Evolutionary conservation across 2,329 filamentous ascomycete species (phyloP).

Genomic region (Lasiodiplodia sp.): DNA sequence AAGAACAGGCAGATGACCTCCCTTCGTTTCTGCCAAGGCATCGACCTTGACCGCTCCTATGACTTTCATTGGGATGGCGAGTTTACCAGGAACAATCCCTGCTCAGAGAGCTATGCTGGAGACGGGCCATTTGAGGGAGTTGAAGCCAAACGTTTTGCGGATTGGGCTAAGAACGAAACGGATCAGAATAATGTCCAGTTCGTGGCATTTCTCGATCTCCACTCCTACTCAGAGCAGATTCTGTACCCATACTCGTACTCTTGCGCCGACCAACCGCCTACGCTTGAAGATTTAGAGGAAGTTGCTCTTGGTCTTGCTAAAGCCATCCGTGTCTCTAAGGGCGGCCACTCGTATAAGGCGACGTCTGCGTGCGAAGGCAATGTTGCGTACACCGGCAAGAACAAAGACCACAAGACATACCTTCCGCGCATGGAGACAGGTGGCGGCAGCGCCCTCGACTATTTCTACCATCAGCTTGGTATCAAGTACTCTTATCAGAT

Average conservation of each 20-base stretch:
- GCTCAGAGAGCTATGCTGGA: conserved; percentile 89
- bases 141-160: conserved; percentile 76
- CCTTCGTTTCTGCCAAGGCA: conserved; percentile 81
- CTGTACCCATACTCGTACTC: conserved; percentile 91
- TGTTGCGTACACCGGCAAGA: conserved; percentile 52
- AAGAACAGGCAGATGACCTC: conserved; percentile 89
- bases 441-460: conserved; percentile 89
- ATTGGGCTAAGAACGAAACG: conserved; percentile 84
- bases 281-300: conserved; percentile 90
- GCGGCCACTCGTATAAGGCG: conserved; percentile 68
- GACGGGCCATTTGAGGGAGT: conserved; percentile 81
- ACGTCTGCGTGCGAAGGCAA: conserved; percentile 88
- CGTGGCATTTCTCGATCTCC: conserved; percentile 86
- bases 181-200: conserved; percentile 74
- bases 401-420: conserved; percentile 43
- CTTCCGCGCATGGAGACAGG: conserved; percentile 71
- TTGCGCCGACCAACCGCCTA: conserved; percentile 78
- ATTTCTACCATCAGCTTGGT: conserved; percentile 88
- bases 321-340: conserved; percentile 81
- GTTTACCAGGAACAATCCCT: conserved; percentile 73
- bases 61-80: conserved; percentile 82
- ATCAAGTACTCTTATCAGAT: conserved; percentile 91
- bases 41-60: conserved; percentile 90
- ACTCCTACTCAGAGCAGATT: conserved; percentile 95
- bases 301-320: conserved; percentile 87